Conservation (phyloP, 2,329 filamentous ascomycete species). For the Claviceps spartinae region DNA sequence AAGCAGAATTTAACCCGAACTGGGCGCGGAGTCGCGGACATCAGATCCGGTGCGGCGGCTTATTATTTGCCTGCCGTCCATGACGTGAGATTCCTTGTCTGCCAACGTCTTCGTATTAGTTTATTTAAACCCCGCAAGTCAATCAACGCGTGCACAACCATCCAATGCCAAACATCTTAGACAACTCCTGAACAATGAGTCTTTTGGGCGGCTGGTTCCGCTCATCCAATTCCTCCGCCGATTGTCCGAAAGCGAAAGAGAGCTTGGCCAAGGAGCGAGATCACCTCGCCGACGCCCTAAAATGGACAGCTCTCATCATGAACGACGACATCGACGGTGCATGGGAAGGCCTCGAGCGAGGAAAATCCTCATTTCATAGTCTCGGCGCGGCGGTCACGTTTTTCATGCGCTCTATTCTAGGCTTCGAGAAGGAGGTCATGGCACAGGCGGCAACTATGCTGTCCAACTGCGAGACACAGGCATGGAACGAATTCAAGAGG, state of each 20-base stretch:
- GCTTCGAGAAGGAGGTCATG: constrained; percentile 88
- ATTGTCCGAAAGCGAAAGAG: constrained; percentile 13
- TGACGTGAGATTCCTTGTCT: background rate
- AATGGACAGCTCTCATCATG: constrained; percentile 60
- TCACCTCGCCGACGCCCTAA: constrained; percentile 46
- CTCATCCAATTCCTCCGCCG: constrained; percentile 21
- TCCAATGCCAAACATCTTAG: background rate
- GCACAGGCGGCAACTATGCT: constrained; percentile 63
- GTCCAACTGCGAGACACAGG: constrained; percentile 59
- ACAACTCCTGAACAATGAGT: constrained; percentile 24
- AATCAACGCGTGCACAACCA: background rate
- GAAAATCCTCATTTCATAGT: constrained; percentile 76
- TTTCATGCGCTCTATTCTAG: constrained; percentile 76
- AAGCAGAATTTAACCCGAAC: background rate
- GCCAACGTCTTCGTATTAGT: background rate
- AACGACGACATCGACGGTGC: constrained; percentile 83
- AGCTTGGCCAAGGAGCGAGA: constrained; percentile 31
- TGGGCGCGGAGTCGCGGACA: background rate
- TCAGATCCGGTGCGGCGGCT: background rate
- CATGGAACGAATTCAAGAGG: constrained; percentile 62
- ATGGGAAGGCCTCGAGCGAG: constrained; percentile 55
- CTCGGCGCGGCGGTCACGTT: constrained; percentile 68
- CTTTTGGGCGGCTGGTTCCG: constrained; percentile 39
- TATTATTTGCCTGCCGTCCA: background rate
- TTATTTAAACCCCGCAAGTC: background rate